Conservation (phyloP, 2,329 filamentous ascomycete genomes). For the Aspergillus chevalieri region DNA sequence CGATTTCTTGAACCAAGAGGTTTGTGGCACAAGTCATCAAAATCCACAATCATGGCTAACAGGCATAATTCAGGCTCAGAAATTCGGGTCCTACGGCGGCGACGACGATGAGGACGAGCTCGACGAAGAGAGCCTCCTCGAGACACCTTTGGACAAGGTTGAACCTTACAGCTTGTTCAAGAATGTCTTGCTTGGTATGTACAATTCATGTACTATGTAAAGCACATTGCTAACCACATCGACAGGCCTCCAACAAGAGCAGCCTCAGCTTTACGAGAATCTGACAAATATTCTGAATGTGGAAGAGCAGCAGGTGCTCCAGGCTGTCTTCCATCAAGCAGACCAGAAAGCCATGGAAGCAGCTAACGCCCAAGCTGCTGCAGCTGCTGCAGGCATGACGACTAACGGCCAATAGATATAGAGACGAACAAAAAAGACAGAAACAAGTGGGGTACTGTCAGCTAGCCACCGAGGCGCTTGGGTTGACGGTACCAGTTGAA, state of each 20-base stretch:
- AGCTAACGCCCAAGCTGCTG: conserved; percentile 32
- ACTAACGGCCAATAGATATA: conserved; percentile 19
- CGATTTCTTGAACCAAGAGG: conserved; percentile 91
- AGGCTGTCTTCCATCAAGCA: conserved; percentile 69
- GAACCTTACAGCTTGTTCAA: conserved; percentile 92
- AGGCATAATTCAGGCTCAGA: conserved; percentile 59
- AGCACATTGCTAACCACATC: conserved; percentile 19
- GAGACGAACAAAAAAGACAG: not conserved
- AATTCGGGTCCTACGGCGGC: conserved; percentile 65
- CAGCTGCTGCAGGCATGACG: conserved; percentile 23
- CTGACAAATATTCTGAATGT: conserved; percentile 71
- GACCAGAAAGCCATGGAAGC: conserved; percentile 47
- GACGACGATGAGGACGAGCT: conserved; percentile 83
- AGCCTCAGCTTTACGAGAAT: conserved; percentile 78
- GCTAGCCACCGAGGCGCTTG: not conserved
- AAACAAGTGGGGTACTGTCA: not conserved
- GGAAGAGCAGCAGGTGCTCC: conserved; percentile 75
- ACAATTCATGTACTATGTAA: not conserved
- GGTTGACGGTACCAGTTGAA: not conserved
- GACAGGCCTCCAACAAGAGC: conserved; percentile 78
- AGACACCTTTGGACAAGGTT: conserved; percentile 90
- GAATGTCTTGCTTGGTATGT: conserved; percentile 72
- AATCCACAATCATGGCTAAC: conserved; percentile 10
- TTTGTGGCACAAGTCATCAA: conserved; percentile 29
- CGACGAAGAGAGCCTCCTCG: conserved; percentile 85